Evolutionary conservation across 768 basidiomycete species (phyloP).

Genomic region (Tylopilus sp.): DNA sequence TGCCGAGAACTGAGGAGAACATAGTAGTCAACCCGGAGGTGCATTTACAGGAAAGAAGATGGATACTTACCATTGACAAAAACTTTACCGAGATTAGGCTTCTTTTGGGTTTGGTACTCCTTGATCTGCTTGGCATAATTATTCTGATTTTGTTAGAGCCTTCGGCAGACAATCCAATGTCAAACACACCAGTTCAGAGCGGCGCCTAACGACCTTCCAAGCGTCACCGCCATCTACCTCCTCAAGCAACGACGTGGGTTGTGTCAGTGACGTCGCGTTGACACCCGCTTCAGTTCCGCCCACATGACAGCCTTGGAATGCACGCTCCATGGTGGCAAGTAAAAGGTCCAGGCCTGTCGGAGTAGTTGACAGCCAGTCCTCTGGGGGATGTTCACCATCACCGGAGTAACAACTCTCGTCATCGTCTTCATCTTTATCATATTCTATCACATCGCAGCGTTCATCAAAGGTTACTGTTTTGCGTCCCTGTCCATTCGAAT

Average conservation of each 20-base stretch:
- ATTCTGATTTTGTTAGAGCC: constrained; percentile 53
- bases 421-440: constrained; percentile 63
- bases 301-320: constrained; percentile 21
- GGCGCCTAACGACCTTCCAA: constrained; percentile 83
- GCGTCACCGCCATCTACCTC: constrained; percentile 79
- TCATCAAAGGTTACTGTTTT: constrained; percentile 83
- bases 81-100: constrained; percentile 82
- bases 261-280: constrained; percentile 46
- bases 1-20: constrained; percentile 57
- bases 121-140: constrained; percentile 90
- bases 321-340: constrained; percentile 36
- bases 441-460: constrained; percentile 79
- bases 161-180: not conserved
- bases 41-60: not conserved
- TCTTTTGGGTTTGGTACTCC: constrained; percentile 74
- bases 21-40: not conserved
- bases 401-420: constrained; percentile 41
- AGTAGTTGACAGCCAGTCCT: constrained; percentile 18
- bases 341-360: constrained; percentile 18
- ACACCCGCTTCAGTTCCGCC: constrained; percentile 39
- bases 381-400: constrained; percentile 14
- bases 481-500: constrained; percentile 41
- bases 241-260: constrained; percentile 69
- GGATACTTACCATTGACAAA: constrained; percentile 78
- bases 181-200: constrained; percentile 85